These are phyloP conservation scores for Rhododendron henanense DNA, from an alignment of 148 eudicot genomes.

Conservation along the genomic window DNA sequence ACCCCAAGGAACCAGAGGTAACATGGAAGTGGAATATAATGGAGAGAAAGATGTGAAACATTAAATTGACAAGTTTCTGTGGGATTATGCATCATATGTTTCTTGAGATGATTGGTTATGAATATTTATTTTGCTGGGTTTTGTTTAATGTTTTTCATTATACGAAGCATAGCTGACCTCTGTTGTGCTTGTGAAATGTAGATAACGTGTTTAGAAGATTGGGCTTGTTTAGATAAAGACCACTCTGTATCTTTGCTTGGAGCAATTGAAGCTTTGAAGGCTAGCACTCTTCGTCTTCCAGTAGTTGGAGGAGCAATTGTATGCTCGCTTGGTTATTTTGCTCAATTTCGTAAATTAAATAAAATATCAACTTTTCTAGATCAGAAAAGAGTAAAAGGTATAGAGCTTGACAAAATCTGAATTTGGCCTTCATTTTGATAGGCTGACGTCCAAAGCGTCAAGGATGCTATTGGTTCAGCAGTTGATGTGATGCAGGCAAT, in stretches of 20 bases:
- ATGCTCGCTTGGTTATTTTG: constrained; percentile 22
- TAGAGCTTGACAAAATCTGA: constrained; percentile 10
- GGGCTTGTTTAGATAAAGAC: constrained; percentile 76
- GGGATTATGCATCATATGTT: background rate
- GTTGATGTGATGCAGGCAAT: constrained; percentile 83
- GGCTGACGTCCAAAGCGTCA: constrained; percentile 75
- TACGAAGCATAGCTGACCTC: background rate
- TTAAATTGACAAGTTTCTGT: background rate
- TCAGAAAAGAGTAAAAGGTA: background rate
- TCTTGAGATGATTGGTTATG: background rate
- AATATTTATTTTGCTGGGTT: background rate
- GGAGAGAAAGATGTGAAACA: background rate
- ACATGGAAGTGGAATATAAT: background rate
- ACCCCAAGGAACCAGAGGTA: background rate
- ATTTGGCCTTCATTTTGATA: constrained; percentile 21
- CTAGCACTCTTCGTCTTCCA: constrained; percentile 98
- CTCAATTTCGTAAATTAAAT: background rate
- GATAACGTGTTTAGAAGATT: constrained; percentile 73
- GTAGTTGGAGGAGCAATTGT: constrained; percentile 89
- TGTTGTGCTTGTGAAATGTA: constrained; percentile 27
- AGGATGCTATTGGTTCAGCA: constrained; percentile 80
- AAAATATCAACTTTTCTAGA: constrained; percentile 1
- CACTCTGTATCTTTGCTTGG: constrained; percentile 72
- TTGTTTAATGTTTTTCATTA: background rate
- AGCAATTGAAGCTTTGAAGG: constrained; percentile 87